A percentile compares a stretch with the other conserved stretches of the same genome.
Conservation (phyloP, 2,329 filamentous ascomycete species). For the Cercospora zeina region DNA sequence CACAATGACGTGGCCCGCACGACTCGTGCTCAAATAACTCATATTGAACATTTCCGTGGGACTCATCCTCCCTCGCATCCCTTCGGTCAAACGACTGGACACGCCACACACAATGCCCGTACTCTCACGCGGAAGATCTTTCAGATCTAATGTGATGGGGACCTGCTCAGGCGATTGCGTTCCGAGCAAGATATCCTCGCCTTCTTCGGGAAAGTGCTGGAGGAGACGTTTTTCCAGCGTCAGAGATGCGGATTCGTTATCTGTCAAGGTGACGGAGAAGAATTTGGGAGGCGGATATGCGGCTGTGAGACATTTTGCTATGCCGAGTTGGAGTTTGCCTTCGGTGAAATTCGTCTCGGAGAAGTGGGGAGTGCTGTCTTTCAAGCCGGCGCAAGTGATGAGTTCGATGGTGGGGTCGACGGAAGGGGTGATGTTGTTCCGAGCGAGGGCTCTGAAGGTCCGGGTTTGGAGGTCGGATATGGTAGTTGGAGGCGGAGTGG, state of each 20-base stretch:
- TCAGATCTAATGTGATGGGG: conserved; percentile 85
- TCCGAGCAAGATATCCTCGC: conserved; percentile 69
- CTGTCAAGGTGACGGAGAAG: conserved; percentile 70
- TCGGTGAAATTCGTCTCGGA: conserved; percentile 40
- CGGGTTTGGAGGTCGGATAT: conserved; percentile 76
- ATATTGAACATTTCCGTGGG: conserved; percentile 63
- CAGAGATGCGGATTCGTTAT: conserved; percentile 71
- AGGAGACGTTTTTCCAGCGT: conserved; percentile 70
- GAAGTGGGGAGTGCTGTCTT: conserved; percentile 42
- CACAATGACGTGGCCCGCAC: conserved; percentile 86
- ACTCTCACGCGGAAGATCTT: conserved; percentile 76
- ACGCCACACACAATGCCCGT: conserved; percentile 96
- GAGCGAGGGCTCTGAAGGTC: conserved; percentile 81
- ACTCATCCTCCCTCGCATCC: conserved; percentile 54
- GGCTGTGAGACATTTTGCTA: conserved; percentile 52
- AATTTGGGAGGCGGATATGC: conserved; percentile 61
- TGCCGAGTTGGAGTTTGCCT: conserved; percentile 49
- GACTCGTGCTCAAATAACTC: conserved; percentile 85
- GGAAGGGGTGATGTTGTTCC: conserved; percentile 70
- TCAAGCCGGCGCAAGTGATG: conserved; percentile 75
- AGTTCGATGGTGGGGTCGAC: conserved; percentile 69
- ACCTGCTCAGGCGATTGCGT: conserved; percentile 68
- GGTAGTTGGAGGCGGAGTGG: conserved; percentile 74
- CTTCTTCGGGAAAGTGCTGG: conserved; percentile 50
- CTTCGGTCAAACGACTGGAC: conserved; percentile 75